Base-by-base conservation (phyloP, 352 stramenopile species). In the Globisporangium cylindrosporum region DNA sequence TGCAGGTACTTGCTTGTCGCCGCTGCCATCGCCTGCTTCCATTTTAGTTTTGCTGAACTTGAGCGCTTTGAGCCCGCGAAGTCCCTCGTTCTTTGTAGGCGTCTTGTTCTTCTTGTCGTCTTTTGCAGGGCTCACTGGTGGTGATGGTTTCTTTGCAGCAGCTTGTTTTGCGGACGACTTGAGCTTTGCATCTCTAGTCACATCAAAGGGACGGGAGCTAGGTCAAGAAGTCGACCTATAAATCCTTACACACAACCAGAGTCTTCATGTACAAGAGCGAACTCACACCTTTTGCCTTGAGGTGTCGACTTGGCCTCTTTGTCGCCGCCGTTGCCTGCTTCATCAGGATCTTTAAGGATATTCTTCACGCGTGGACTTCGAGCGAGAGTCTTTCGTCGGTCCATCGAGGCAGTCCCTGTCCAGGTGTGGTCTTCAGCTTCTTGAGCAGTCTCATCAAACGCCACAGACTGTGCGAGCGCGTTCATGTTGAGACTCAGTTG, bases 301-400 rank as follows among this genome's bases (percentile, higher is more conserved):
- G 38, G 38, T 22, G 36, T 62, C 29, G 29, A 14, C 6, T 32
- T 51, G 3, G 63, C 12, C 4, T 36, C 53, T 4, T 62, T 41
- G 8, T 24, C 22, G 10, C 48, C 24, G 15, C 25, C 29, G 14
- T 27, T 41, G 4, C 43, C 38, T 38, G 57, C 8, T 22, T 25
- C 27, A 10, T 15, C 49, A 18, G 3, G 27, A 14, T n/a, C 18
- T 12, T 58, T 22, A 12, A 68, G 4, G 8, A 68, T 34, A 32
- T 58, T 66, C 48, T 56, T 66, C 15, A 38, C 24, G 20, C 59
- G 66, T 10, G 66, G 66, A 24, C 66, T 71, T 3, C 66, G 66
- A 1, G n/a, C 3, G 18, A 71, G 58, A 15, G 34, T 65, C 22
- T 60, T 56, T 20, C 49, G 22, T n/a, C 48, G 65, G 7, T 69